Conservation (phyloP, 2,329 filamentous ascomycete species). For the Diaporthe sp. region DNA sequence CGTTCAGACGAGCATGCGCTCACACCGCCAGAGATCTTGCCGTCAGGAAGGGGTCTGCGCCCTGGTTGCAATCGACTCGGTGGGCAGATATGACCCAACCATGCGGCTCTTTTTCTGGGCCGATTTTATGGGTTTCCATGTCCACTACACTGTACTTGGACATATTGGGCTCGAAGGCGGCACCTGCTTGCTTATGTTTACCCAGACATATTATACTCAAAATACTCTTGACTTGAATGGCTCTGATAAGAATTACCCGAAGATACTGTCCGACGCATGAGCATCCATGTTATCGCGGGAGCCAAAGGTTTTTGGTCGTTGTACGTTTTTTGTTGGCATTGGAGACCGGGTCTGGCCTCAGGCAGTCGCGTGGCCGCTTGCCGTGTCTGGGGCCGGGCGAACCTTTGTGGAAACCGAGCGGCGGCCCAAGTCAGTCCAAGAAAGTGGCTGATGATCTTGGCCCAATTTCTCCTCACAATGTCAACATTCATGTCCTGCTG, state of each 20-base stretch:
- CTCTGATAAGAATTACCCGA: neutral
- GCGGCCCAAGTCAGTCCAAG: constrained; percentile 11
- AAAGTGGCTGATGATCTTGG: constrained; percentile 21
- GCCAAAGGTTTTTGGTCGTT: neutral
- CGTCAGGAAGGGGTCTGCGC: neutral
- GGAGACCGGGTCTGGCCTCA: constrained; percentile 2
- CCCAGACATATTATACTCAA: neutral
- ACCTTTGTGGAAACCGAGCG: neutral
- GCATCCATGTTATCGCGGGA: neutral
- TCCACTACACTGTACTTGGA: neutral
- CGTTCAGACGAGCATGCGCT: neutral
- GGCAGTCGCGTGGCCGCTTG: constrained; percentile 1
- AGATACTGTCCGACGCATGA: neutral
- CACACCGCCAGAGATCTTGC: neutral
- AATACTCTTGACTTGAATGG: neutral
- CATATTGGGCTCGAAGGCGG: neutral
- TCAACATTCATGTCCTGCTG: constrained; percentile 24
- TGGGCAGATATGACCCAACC: neutral
- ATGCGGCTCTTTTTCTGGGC: neutral
- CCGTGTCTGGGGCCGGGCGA: constrained; percentile 7
- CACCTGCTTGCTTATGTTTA: neutral
- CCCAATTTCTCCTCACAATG: constrained; percentile 14
- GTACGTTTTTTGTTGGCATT: neutral
- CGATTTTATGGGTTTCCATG: neutral
- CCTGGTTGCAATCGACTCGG: neutral